A percentile compares a stretch with the other conserved stretches of the same genome.
phyloP scores from a whole-genome alignment of 2,329 filamentous ascomycete species.

The Rhynchosporium secalis region DNA sequence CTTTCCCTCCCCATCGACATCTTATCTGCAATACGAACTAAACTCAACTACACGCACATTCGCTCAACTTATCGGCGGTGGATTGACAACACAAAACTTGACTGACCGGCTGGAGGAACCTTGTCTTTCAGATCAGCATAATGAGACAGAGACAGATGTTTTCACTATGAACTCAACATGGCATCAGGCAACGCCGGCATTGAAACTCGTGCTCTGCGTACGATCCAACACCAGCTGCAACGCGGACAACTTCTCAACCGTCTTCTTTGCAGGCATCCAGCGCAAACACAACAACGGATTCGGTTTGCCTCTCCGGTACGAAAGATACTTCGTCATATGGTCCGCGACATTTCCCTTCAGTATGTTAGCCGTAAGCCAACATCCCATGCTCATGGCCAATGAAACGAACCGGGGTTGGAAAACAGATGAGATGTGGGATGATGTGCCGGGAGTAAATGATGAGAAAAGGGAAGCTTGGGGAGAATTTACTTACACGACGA shows the following conservation, averaged over 20 bases:
- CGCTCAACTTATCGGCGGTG: slow-evolving; percentile 30
- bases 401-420: slow-evolving; percentile 43
- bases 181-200: slow-evolving; percentile 44
- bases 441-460: slow-evolving; percentile 26
- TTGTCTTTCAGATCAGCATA: slow-evolving; percentile 25
- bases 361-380: slow-evolving; percentile 41
- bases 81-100: slow-evolving; percentile 32
- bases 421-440: slow-evolving; percentile 41
- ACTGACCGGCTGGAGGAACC: slow-evolving; percentile 27
- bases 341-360: slow-evolving; percentile 41
- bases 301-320: slow-evolving; percentile 42
- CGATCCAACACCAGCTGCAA: slow-evolving; percentile 35
- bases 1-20: slow-evolving; percentile 38
- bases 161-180: slow-evolving; percentile 35
- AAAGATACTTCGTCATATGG: slow-evolving; percentile 44
- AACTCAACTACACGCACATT: slow-evolving; percentile 34
- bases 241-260: slow-evolving; percentile 29
- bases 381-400: slow-evolving; percentile 42
- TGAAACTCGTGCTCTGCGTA: slow-evolving; percentile 42
- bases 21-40: slow-evolving; percentile 44
- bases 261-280: slow-evolving; percentile 43
- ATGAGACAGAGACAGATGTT: slow-evolving; percentile 19
- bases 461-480: slow-evolving; percentile 33
- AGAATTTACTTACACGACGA: slow-evolving; percentile 44
- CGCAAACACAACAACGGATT: slow-evolving; percentile 42